Base-by-base conservation (phyloP, 2,329 filamentous ascomycete genomes). In the Pseudopithomyces chartarum region DNA sequence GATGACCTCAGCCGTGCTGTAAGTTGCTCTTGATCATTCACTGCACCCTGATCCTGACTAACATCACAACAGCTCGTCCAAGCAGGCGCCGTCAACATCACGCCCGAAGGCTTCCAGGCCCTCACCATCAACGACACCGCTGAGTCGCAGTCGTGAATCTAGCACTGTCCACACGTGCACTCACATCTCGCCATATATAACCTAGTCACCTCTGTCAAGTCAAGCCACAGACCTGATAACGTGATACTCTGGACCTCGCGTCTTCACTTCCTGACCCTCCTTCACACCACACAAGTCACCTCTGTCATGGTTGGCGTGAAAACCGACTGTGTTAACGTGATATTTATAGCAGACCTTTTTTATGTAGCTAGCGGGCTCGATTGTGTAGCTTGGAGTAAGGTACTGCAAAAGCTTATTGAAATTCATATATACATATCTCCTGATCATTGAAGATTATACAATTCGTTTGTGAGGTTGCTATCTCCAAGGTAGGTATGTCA, bases 1-100 rank as follows among this genome's bases (percentile, higher is more conserved):
- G 94, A 98, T 71, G 95, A 99, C 77, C 80, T 99, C 57, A 90
- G 88, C 60, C 87, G 92, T 66, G 95, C 95, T 66, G 92, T 96
- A 87, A 84, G 91, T 87, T 34, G 8, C 45, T 56, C 15, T 34
- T n/a, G n/a, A n/a, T n/a, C n/a, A n/a, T n/a, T n/a, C n/a, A n/a
- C n/a, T n/a, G n/a, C n/a, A n/a, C 19, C 20, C 19, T 32, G 2
- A 38, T 19, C 15, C 32, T 36, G 4, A 1, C 63, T 69, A 52
- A 70, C 39, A n/a, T 20, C 29, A 1, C 1, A 51, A 13, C 33
- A 78, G 75, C 86, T 99, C 61, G 92, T 98, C 29, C 90, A 97
- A 86, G 92, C 95, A 6, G 94, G 95, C 48, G 94, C 95, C 8
- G 93, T 98, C 12, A 91, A 87, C 55, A 88, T 98, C 50, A 92